Percentiles rank a stretch among this genome's conserved stretches.
Evolutionary conservation across 1,284 basidiomycete genomes (phyloP).

Genomic region (Microbotryomycetes sp.): DNA sequence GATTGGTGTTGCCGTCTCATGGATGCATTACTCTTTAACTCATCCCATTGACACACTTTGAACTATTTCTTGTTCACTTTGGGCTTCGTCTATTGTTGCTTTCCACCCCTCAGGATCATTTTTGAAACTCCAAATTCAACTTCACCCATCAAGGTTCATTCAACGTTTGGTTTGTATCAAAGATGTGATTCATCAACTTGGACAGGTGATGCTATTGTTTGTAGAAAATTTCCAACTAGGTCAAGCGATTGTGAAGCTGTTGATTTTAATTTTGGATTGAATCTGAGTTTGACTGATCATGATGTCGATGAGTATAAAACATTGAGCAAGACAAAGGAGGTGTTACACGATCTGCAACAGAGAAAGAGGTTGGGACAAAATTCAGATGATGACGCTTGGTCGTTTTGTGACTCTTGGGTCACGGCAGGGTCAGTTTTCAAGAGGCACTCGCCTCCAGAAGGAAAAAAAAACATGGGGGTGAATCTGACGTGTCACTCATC

Average conservation of each 20-base stretch:
- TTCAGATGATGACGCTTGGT: conserved; percentile 3
- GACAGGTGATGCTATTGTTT: neutral
- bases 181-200: neutral
- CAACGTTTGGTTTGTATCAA: conserved; percentile 6
- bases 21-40: neutral
- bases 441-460: neutral
- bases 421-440: conserved; percentile 5
- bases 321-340: neutral
- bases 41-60: neutral
- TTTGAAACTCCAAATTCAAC: conserved; percentile 1
- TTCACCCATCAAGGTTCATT: neutral
- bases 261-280: neutral
- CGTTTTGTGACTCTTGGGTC: conserved; percentile 7
- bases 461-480: neutral
- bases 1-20: neutral
- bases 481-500: neutral
- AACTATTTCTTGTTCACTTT: neutral
- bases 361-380: conserved; percentile 1
- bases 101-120: neutral
- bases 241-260: neutral
- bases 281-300: too few species aligned
- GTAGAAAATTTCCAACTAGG: conserved; percentile 8
- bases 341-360: neutral
- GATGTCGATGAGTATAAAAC: too few species aligned
- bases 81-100: too few species aligned